Conservation (phyloP, 2,329 filamentous ascomycete genomes). For the Sclerotinia trifoliorum region DNA sequence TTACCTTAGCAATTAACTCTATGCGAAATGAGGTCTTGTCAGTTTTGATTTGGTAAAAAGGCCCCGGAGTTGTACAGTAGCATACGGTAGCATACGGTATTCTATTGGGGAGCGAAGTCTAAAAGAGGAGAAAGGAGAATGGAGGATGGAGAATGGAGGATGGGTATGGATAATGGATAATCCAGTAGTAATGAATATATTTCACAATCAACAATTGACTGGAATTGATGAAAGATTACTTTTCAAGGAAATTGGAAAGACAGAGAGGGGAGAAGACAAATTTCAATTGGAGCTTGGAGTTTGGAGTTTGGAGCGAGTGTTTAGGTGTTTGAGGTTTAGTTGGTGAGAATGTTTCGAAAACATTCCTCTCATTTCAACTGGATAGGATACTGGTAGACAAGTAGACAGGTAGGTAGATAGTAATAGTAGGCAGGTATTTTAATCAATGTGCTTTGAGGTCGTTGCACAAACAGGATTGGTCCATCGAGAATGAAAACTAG, state of each 20-base stretch:
- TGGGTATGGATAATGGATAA: neutral
- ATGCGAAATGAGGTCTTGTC: conserved; percentile 16
- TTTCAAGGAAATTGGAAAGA: neutral
- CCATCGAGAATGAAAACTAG: neutral
- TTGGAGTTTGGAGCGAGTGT: neutral
- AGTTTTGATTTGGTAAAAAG: conserved; percentile 12
- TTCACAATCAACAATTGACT: neutral
- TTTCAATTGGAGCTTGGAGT: too few relatives aligned
- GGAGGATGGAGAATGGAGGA: too few relatives aligned
- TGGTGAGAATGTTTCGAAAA: conserved; percentile 7
- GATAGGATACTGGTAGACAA: too few relatives aligned
- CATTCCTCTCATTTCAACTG: conserved; percentile 14
- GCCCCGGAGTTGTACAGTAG: conserved; percentile 7
- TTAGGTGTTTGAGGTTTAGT: conserved; percentile 11
- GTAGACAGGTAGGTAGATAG: too few relatives aligned
- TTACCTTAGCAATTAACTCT: neutral
- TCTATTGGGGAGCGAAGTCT: neutral
- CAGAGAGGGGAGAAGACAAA: neutral
- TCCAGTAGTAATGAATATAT: neutral
- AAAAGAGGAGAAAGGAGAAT: neutral
- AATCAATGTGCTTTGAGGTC: neutral
- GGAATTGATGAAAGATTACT: neutral
- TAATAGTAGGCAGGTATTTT: too few relatives aligned
- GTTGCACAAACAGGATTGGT: neutral
- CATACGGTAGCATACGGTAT: neutral